Base-by-base conservation (phyloP, 2,329 filamentous ascomycete genomes). In the Fusarium sp. region DNA sequence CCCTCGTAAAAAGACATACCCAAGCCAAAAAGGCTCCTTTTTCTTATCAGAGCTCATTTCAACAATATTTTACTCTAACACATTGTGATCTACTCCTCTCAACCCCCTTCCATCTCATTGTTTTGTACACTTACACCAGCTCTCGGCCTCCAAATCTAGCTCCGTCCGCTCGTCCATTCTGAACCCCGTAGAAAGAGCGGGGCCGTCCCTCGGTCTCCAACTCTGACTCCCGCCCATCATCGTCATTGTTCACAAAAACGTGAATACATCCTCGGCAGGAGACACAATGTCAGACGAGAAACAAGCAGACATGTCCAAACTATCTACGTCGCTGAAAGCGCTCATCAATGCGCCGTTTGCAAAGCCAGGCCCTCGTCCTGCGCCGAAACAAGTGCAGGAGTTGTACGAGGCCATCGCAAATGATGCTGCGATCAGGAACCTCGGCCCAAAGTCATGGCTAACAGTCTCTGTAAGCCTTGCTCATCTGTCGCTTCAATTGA, bases 301-400 rank as follows among this genome's bases (percentile, higher is more conserved):
- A 34, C 41, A 54, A 34, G 50, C 47, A 66, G 82, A 78, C 75
- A 94, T 94, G 92, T 91, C 92, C 12, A 95, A 93, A 81, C 87
- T 96, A 26, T 93, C 92, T 4, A 85, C 89, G 3, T 84, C 89
- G 56, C 87, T 96, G 76, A 95, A 95, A 83, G 87, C 90, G 52
- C 89, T 95, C 72, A 92, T 95, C 83, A 92, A 92, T 77, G 89
- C 91, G 67, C 87, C 92, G 8, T 89, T 90, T 77, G 90, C 93
- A 48, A 87, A 88, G 4, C 91, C 93, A 0, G 89, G 90, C 56
- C 91, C 90, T 5, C 87, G 90, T 5, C 87, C 91, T 3, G 92
- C 93, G 5, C 89, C 93, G 34, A 82, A 85, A 18, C 85, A 88
- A 68, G 92, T 95, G 62, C 83, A 85, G 54, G 87, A 90, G 20